These are phyloP conservation scores for Theobroma grandiflorum DNA, from an alignment of 441 rosid genomes.

Conservation along the genomic window DNA sequence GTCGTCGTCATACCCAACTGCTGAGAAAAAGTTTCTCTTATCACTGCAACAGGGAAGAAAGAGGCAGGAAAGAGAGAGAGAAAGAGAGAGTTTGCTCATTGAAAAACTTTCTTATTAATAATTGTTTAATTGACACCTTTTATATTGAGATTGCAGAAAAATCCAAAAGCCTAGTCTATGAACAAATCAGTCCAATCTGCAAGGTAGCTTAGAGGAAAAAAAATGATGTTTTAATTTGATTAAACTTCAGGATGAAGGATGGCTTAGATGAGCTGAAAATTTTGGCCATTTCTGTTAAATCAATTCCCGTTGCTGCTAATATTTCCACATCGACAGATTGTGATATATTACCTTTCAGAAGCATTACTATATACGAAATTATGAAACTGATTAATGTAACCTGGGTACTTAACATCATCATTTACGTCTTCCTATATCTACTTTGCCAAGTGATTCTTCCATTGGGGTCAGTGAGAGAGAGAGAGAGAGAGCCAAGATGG, in stretches of 20 bases:
- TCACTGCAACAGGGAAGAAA: constrained; percentile 26
- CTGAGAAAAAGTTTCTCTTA: constrained; percentile 33
- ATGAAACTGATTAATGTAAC: constrained; percentile 25
- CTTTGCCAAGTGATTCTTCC: not conserved
- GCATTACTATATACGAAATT: not conserved
- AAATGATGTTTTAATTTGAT: not conserved
- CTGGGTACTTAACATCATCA: constrained; percentile 1
- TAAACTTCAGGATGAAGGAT: constrained; percentile 10
- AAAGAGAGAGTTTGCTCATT: constrained; percentile 11
- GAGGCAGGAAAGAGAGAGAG: not conserved
- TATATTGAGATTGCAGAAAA: constrained; percentile 51
- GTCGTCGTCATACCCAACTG: constrained; percentile 46
- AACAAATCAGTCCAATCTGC: not conserved
- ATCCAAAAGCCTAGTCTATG: constrained; percentile 45
- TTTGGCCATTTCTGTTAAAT: not conserved
- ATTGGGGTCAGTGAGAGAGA: not conserved
- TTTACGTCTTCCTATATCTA: not conserved
- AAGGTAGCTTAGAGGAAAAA: not conserved
- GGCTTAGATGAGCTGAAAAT: not conserved
- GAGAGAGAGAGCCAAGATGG: constrained; percentile 20
- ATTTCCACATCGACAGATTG: not conserved
- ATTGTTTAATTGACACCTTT: constrained; percentile 46
- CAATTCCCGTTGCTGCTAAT: not conserved
- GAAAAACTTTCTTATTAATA: constrained; percentile 26
- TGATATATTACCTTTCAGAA: not conserved